Evolutionary conservation across 805 yeast genomes (phyloP), one percentile per base, ranked within the genome.

Genomic region (Yarrowia keelungensis): DNA sequence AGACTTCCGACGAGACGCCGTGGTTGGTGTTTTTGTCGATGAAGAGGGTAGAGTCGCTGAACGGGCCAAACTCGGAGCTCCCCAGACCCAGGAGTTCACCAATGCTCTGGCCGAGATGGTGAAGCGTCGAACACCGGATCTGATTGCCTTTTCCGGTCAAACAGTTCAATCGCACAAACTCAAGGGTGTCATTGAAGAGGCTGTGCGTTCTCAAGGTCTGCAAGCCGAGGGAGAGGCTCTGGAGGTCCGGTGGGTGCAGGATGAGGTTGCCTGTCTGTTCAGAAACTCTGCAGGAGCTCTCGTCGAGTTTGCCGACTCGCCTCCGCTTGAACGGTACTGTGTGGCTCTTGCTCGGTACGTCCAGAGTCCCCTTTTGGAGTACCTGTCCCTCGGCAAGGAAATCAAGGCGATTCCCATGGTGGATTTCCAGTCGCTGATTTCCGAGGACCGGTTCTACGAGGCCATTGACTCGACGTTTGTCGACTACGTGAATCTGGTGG

Each of bases 321-420:
- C 97, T 1, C 83, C 90, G 2, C 83, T 92, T 70, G 88, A 88
- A 12, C 87, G 90, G 74, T 95, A 94, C 79, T 89, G 95, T 78
- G 87, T 93, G 71, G 97, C 92, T 10, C 82, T 94, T 71, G 98
- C 96, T 10, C 87, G 98, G 73, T 95, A 91, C 76, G 85, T 90
- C 69, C 99, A 95, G 79, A 89, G 91, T 68, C 99, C 99, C n/a
- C 77, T 95, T 69, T 79, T 91, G 73, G 99, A 95, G 78, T 95
- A 93, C 76, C 87, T 93, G 69, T 85, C 92, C 8, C 81, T 95
- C 66, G 89, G 88, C 35, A 88, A 86, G n/a, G 92, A 91, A 71
- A 83, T 94, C 46, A 79, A 85, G 8, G 80, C 91, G 68, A 86
- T 94, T 74, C 81, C 82, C 70, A 73, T 81, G 41, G 89, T 87